These are phyloP conservation scores for Xerophyta viscosa DNA, from an alignment of 106 monocot genomes.

Conservation along the genomic window DNA sequence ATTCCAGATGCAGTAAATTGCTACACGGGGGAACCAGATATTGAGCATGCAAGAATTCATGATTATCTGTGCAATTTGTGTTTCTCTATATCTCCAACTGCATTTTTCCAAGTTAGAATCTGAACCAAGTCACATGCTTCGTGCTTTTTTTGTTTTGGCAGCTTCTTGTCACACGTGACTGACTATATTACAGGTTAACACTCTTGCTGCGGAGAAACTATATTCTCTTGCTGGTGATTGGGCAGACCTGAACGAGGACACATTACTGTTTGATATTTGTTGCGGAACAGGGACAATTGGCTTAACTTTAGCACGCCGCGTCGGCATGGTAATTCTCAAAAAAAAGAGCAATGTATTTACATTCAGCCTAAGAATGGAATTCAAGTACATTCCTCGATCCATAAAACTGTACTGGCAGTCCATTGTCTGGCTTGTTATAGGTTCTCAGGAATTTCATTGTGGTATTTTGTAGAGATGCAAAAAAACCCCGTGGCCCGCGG, in stretches of 20 bases:
- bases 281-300: constrained; percentile 99
- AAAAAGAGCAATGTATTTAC: too few relatives aligned
- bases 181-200: constrained; percentile 72
- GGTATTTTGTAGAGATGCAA: too few relatives aligned
- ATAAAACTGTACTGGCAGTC: too few relatives aligned
- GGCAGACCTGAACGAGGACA: constrained; percentile 63
- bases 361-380: too few relatives aligned
- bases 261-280: constrained; percentile 91
- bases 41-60: constrained; percentile 64
- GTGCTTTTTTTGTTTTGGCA: constrained; percentile 4
- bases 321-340: constrained; percentile 70
- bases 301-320: constrained; percentile 75
- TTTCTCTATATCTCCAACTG: constrained; percentile 92
- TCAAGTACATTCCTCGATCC: too few relatives aligned
- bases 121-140: neutral
- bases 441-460: too few relatives aligned
- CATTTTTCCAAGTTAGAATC: constrained; percentile 83
- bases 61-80: constrained; percentile 78
- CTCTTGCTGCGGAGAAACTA: constrained; percentile 89
- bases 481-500: too few relatives aligned
- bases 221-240: constrained; percentile 94
- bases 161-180: constrained; percentile 5
- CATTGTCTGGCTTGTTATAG: too few relatives aligned
- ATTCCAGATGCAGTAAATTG: constrained; percentile 20
- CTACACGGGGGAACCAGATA: constrained; percentile 8